Conservation (phyloP, 176 grass and related monocot species). For the Avena atlantica region DNA sequence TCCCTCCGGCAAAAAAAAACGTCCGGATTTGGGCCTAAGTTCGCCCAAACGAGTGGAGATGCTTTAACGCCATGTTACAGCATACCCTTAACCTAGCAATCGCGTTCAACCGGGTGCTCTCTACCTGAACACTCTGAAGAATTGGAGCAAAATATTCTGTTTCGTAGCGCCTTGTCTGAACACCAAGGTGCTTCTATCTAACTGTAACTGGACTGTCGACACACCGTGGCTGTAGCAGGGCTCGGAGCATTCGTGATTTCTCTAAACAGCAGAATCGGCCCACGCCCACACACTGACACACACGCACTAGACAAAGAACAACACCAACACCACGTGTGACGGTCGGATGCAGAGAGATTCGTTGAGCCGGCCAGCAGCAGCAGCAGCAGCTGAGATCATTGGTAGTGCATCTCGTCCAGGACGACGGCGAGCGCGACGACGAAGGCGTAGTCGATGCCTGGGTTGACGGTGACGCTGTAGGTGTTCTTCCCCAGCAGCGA, state of each 20-base stretch:
- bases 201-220: no score
- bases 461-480: conserved; percentile 63
- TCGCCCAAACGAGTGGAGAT: no score
- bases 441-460: conserved; percentile 78
- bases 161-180: not conserved
- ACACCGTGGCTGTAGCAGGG: no score
- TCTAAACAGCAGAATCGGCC: not conserved
- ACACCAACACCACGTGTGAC: no score
- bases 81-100: no score
- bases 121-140: no score
- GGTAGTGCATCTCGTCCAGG: conserved; percentile 65
- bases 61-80: no score
- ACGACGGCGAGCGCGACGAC: conserved; percentile 73
- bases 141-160: no score
- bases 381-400: conserved; percentile 5
- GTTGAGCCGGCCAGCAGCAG: no score
- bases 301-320: not conserved
- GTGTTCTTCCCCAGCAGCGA: conserved; percentile 60
- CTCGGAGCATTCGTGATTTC: not conserved
- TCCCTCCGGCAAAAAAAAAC: no score
- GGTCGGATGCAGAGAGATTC: not conserved
- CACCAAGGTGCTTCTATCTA: not conserved
- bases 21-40: no score
- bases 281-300: not conserved
- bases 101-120: no score